phyloP scores from a whole-genome alignment of 495 filamentous ascomycete species.

The Aspergillus indologenus region DNA sequence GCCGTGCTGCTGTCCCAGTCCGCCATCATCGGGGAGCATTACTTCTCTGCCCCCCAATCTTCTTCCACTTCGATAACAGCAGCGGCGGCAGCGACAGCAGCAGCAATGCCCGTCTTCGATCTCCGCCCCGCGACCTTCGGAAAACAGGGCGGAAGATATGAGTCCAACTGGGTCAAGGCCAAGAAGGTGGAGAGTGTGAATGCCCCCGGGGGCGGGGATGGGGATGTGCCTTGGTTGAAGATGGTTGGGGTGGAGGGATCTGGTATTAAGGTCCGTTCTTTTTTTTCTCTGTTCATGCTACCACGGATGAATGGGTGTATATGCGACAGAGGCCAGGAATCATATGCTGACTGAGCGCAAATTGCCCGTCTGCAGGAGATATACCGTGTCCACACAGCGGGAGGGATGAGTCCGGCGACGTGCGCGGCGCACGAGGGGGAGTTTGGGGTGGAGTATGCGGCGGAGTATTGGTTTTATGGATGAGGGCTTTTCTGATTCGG shows the following conservation, averaged over 20 bases:
- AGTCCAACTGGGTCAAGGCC: conserved; percentile 27
- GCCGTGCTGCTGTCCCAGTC: conserved; percentile 22
- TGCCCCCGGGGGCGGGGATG: conserved; percentile 48
- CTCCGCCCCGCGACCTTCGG: conserved; percentile 27
- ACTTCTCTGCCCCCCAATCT: conserved; percentile 45
- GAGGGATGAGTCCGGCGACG: conserved; percentile 53
- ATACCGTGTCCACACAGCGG: conserved; percentile 66
- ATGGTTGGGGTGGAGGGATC: conserved; percentile 45
- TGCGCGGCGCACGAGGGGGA: conserved; percentile 36
- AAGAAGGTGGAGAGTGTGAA: conserved; percentile 46
- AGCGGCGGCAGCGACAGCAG: no score
- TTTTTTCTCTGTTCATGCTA: no score
- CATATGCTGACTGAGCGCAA: no score
- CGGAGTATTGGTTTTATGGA: conserved; percentile 71
- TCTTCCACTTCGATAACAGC: no score
- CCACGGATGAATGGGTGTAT: no score
- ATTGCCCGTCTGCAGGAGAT: no score
- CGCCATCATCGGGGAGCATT: conserved; percentile 60
- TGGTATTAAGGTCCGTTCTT: conserved; percentile 37
- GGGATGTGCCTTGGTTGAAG: conserved; percentile 64
- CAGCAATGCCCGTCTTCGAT: conserved; percentile 61
- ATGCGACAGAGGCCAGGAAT: no score
- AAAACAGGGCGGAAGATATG: conserved; percentile 29
- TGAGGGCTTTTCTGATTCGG: no score
- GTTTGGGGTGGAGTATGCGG: conserved; percentile 58